Conservation (phyloP, 1,284 basidiomycete species). For the Ceratobasidium sp. region DNA sequence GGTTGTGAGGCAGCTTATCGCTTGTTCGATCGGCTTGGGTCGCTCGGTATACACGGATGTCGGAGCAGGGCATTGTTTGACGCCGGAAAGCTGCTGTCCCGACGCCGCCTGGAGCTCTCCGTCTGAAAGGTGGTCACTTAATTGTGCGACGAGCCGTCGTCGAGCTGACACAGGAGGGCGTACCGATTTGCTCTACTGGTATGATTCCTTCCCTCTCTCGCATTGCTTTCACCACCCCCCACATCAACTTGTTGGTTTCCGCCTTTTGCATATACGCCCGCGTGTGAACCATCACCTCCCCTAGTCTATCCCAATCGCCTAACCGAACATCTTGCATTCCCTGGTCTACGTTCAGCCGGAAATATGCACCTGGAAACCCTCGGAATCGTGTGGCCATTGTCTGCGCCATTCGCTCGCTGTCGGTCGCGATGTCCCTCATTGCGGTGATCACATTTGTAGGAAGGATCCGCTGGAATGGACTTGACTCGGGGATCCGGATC, state of each 20-base stretch:
- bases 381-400: constrained; percentile 5
- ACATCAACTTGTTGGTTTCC: background rate
- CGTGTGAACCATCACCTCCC: too few relatives aligned
- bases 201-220: background rate
- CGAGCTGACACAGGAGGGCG: background rate
- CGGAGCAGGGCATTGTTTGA: constrained; percentile 7
- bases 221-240: background rate
- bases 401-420: constrained; percentile 24
- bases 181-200: constrained; percentile 23
- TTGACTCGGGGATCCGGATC: constrained; percentile 1
- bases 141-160: background rate
- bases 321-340: constrained; percentile 19
- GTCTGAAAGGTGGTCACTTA: background rate
- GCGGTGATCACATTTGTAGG: background rate
- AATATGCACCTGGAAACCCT: constrained; percentile 1
- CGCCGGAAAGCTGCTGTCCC: background rate
- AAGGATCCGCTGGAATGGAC: background rate
- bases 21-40: background rate
- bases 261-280: constrained; percentile 11
- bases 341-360: constrained; percentile 26
- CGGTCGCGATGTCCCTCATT: constrained; percentile 9
- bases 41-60: constrained; percentile 3
- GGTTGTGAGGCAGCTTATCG: background rate
- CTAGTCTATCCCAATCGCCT: background rate
- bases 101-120: background rate